A percentile compares a stretch with the other conserved stretches of the same genome.
These are phyloP conservation scores for Apocynum venetum DNA, from an alignment of 257 asterid genomes.

Conservation along the genomic window DNA sequence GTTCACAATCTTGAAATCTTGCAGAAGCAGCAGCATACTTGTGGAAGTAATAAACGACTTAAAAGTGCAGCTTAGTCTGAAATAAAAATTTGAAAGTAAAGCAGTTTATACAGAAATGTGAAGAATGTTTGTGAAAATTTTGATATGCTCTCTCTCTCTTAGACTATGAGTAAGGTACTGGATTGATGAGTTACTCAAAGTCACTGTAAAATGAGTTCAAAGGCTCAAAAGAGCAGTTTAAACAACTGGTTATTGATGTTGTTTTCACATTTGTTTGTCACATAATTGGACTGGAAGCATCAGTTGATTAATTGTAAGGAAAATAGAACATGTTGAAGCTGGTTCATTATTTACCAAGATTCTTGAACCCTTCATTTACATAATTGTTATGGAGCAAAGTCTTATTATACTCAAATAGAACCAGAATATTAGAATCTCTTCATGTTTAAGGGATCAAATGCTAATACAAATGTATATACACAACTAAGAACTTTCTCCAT, in stretches of 20 bases:
- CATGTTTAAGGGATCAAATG: constrained; percentile 37
- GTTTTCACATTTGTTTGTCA: neutral
- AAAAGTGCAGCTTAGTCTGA: neutral
- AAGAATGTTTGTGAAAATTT: neutral
- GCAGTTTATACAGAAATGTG: no score
- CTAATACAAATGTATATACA: constrained; percentile 3
- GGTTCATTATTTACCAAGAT: neutral
- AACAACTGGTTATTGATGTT: neutral
- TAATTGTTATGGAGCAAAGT: constrained; percentile 11
- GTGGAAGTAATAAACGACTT: no score
- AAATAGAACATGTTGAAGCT: constrained; percentile 2
- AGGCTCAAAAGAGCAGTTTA: neutral
- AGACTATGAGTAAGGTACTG: no score
- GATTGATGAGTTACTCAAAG: no score
- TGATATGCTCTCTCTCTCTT: no score
- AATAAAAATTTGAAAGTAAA: neutral
- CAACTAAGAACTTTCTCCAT: constrained; percentile 14
- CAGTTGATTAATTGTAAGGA: neutral
- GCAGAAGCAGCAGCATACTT: neutral
- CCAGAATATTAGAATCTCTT: constrained; percentile 33
- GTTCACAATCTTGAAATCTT: neutral
- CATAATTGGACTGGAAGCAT: neutral
- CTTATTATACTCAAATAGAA: constrained; percentile 6
- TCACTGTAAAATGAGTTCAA: neutral
- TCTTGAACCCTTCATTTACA: neutral